A percentile compares a stretch with the other conserved stretches of the same genome.
Evolutionary conservation across 1,284 basidiomycete species (phyloP).

Genomic region (Cutaneotrichosporon dermatis): DNA sequence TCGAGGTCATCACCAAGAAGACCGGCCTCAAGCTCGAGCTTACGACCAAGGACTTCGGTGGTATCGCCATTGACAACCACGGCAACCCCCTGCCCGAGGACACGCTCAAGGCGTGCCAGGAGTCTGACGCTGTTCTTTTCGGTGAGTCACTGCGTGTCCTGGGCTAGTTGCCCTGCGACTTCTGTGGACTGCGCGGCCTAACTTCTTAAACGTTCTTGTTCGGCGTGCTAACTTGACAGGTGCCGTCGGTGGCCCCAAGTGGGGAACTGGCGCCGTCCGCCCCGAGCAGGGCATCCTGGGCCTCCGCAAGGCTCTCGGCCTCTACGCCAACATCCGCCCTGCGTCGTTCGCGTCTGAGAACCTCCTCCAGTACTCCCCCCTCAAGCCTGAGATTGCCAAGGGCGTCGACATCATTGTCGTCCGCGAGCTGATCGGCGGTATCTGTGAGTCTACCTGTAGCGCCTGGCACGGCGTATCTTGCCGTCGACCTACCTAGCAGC

Average conservation of each 20-base stretch:
- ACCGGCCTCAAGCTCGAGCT: conserved; percentile 70
- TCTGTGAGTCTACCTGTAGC: conserved; percentile 43
- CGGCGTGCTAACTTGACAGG: conserved; percentile 54
- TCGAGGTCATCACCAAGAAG: conserved; percentile 67
- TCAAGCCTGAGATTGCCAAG: conserved; percentile 77
- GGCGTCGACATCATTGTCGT: conserved; percentile 92
- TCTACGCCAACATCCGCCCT: conserved; percentile 98
- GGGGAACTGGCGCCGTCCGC: conserved; percentile 88
- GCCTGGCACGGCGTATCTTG: not conserved
- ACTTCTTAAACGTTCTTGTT: too few species aligned
- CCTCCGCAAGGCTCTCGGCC: conserved; percentile 89
- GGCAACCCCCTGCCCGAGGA: conserved; percentile 79
- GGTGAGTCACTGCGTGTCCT: conserved; percentile 53
- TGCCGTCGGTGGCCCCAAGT: conserved; percentile 92
- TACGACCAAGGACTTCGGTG: conserved; percentile 74
- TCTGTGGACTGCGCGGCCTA: too few species aligned
- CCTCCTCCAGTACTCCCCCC: conserved; percentile 83
- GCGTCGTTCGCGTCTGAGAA: conserved; percentile 91
- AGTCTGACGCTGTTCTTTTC: conserved; percentile 87
- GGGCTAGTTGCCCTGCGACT: too few species aligned
- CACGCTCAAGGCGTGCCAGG: conserved; percentile 80
- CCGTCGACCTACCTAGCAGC: too few species aligned
- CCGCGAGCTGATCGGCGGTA: conserved; percentile 87
- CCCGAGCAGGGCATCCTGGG: conserved; percentile 91
- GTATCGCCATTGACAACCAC: conserved; percentile 81